Evolutionary conservation across 345 rosid species (phyloP), one percentile per base, ranked within the genome.

Genomic region (Cochlearia excelsa): DNA sequence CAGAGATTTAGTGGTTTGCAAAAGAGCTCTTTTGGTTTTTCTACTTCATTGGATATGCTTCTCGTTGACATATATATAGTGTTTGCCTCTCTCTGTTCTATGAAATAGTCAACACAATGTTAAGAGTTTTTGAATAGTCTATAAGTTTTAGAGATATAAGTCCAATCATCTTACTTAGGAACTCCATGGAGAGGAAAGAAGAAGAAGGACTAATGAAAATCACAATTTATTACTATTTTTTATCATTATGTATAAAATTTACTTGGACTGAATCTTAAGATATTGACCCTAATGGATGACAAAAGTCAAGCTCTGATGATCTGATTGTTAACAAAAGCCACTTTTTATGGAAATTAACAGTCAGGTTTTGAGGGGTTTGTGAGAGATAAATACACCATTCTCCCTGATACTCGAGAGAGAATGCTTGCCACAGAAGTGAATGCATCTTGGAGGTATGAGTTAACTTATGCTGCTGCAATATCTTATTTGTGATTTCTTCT

Each of bases 331-430:
- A 59, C 30, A 2, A 39, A 46, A 46, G 8, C 30, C 31, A n/a
- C 10, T 33, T 54, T 51, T 54, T 57, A n/a, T 76, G 61, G 44
- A 37, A 48, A 33, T 63, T 28, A 67, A 80, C 89, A 92, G 98
- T 88, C 98, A 43, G 98, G 98, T 29, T 92, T 92, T 79, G 95
- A 88, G 77, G 85, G 87, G 52, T 92, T 88, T 76, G 71, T 92
- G 38, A 80, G 85, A 81, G 98, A 92, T 65, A 79, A 80, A 46
- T 84, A 88, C 76, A 92, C 98, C 1, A 82, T 74, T 78, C 75
- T 92, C 47, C 97, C 97, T 34, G 98, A 92, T 38, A 92, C 98
- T 33, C 82, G 78, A 53, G 98, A 92, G 68, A 77, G 97, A 77
- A 81, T 88, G 70, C 67, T 92, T 46, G 98, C 98, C 27, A 92